Evolutionary conservation across 2,329 filamentous ascomycete genomes (phyloP).

Genomic region (Atkinsonella hypoxylon): DNA sequence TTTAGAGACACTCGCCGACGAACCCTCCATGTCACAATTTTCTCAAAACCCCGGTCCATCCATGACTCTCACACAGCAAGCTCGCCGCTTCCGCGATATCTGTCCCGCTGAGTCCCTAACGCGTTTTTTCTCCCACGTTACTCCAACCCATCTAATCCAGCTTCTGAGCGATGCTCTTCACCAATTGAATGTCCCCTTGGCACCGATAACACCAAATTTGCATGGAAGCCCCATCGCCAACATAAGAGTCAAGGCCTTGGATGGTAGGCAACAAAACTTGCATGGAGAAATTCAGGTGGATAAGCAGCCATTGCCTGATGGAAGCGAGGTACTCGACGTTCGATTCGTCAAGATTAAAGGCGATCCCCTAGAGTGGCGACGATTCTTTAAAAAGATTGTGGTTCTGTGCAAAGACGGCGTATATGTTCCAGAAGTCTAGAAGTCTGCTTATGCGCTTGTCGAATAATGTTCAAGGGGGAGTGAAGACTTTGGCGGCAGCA

Average conservation of each 20-base stretch:
- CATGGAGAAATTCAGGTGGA: slow-evolving; percentile 68
- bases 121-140: slow-evolving; percentile 80
- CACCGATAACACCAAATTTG: slow-evolving; percentile 32
- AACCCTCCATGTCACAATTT: slow-evolving; percentile 82
- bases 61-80: slow-evolving; percentile 76
- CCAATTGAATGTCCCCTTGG: slow-evolving; percentile 69
- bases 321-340: slow-evolving; percentile 62
- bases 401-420: slow-evolving; percentile 79
- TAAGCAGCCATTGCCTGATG: slow-evolving; percentile 43
- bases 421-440: slow-evolving; percentile 37
- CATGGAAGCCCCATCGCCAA: slow-evolving; percentile 45
- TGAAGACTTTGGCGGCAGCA: neutral
- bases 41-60: slow-evolving; percentile 66
- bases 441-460: neutral
- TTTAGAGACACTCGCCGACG: slow-evolving; percentile 61
- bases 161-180: slow-evolving; percentile 73
- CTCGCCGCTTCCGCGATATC: slow-evolving; percentile 80
- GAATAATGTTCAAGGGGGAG: neutral
- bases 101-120: slow-evolving; percentile 78
- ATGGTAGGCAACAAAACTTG: slow-evolving; percentile 59
- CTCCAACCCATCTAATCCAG: slow-evolving; percentile 62
- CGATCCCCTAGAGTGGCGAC: slow-evolving; percentile 89
- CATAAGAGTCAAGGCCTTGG: slow-evolving; percentile 63
- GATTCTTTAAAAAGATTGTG: slow-evolving; percentile 94
- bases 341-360: slow-evolving; percentile 91